These are phyloP conservation scores for Polygonum maritimum DNA, from an alignment of 148 eudicot species.

Conservation along the genomic window DNA sequence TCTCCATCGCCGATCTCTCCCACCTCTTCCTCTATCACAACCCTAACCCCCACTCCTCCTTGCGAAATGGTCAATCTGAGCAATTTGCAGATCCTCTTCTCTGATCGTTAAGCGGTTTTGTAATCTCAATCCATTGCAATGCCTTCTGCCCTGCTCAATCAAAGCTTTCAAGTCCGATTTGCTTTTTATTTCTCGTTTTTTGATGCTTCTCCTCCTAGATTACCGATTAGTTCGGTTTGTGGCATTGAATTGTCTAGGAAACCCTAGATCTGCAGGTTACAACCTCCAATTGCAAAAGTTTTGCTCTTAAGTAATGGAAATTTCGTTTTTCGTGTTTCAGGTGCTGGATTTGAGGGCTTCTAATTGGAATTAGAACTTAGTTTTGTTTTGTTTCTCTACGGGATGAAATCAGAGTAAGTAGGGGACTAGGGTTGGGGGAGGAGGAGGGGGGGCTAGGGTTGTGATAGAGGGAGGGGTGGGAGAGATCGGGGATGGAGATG, in stretches of 20 bases:
- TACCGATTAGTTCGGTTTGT: not conserved
- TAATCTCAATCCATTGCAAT: not conserved
- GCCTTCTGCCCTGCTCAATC: not conserved
- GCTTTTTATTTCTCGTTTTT: not conserved
- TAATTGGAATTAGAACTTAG: conserved; percentile 18
- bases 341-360: conserved; percentile 10
- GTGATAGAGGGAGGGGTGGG: no score
- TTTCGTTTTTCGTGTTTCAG: conserved; percentile 10
- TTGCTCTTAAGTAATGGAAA: conserved; percentile 6
- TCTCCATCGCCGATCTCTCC: no score
- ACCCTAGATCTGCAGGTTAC: conserved; percentile 18
- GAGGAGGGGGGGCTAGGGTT: no score
- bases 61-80: not conserved
- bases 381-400: not conserved
- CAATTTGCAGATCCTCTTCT: conserved; percentile 4
- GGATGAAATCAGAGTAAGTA: conserved; percentile 8
- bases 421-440: conserved; percentile 11
- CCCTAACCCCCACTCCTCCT: no score
- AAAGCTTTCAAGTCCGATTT: not conserved
- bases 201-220: not conserved
- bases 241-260: conserved; percentile 7
- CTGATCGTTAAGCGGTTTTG: not conserved
- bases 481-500: no score
- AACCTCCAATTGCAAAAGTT: conserved; percentile 8
- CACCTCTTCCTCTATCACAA: no score